Conservation (phyloP, 257 asterid genomes). For the Nicotiana sylvestris region DNA sequence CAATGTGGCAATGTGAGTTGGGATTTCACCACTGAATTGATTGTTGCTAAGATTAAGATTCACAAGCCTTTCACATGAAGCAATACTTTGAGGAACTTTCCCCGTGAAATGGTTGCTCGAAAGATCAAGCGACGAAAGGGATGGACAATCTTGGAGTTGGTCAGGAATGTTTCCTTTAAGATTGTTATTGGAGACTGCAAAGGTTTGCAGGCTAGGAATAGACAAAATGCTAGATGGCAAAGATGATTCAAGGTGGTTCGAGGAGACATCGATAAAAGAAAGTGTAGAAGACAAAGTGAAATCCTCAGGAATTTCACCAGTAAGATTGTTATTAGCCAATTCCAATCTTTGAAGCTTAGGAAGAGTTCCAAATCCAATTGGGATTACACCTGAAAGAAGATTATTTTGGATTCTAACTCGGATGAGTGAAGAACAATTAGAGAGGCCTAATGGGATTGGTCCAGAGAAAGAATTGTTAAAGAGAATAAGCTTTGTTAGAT, state of each 20-base stretch:
- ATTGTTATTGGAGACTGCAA: conserved; percentile 52
- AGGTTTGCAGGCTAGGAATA: conserved; percentile 51
- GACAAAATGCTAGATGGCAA: conserved; percentile 54
- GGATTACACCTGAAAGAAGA: conserved; percentile 56
- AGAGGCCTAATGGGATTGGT: conserved; percentile 47
- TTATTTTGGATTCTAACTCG: conserved; percentile 68
- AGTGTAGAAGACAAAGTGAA: conserved; percentile 52
- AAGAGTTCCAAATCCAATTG: conserved; percentile 60
- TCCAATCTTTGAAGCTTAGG: conserved; percentile 61
- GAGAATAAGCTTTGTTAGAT: conserved; percentile 70
- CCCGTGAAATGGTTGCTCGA: conserved; percentile 60
- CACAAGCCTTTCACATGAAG: conserved; percentile 60
- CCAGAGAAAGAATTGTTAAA: conserved; percentile 75
- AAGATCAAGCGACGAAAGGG: conserved; percentile 56
- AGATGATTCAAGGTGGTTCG: conserved; percentile 43
- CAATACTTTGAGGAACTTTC: conserved; percentile 54
- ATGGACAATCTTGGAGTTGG: conserved; percentile 59
- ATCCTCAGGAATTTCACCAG: conserved; percentile 65
- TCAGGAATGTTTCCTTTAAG: conserved; percentile 57
- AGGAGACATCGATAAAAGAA: conserved; percentile 58
- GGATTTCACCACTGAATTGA: conserved; percentile 60
- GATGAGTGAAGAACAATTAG: conserved; percentile 58
- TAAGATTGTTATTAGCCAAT: conserved; percentile 49
- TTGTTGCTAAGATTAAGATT: conserved; percentile 51
- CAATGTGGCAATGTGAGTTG: conserved; percentile 49